Percentiles rank a stretch among this genome's conserved stretches.
phyloP scores from a whole-genome alignment of 352 stramenopile species.

The Globisporangium mamillatum region DNA sequence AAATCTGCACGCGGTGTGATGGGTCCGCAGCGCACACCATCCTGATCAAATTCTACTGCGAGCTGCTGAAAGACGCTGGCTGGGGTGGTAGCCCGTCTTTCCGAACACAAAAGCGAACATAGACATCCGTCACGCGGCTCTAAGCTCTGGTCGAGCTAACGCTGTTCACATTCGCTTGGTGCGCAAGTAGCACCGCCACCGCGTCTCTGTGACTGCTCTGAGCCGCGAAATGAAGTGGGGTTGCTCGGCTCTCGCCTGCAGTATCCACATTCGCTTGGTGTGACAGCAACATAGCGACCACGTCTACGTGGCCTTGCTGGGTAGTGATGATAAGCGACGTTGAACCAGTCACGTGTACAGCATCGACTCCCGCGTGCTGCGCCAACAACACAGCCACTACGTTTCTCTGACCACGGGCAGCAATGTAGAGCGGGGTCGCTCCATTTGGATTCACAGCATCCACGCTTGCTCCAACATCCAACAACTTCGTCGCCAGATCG shows the following conservation, averaged over 20 bases:
- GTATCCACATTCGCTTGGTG: background rate
- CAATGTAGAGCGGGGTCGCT: background rate
- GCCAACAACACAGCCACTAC: too few species aligned
- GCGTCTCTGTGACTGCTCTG: too few species aligned
- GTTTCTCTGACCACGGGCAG: background rate
- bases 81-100: background rate
- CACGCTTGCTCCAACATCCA: too few species aligned
- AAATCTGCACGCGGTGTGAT: background rate
- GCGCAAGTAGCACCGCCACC: too few species aligned
- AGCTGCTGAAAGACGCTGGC: background rate
- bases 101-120: background rate
- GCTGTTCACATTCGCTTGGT: background rate
- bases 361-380: too few species aligned
- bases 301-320: too few species aligned
- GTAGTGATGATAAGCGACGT: too few species aligned
- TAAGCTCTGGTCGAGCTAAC: too few species aligned
- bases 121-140: too few species aligned
- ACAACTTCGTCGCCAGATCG: too few species aligned
- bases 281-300: background rate
- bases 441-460: too few species aligned
- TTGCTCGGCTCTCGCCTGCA: background rate
- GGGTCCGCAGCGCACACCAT: constrained; percentile 15
- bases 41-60: constrained; percentile 15
- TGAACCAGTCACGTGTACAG: too few species aligned
- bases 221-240: background rate